Evolutionary conservation across 345 rosid species (phyloP).

Genomic region (Draba incana): DNA sequence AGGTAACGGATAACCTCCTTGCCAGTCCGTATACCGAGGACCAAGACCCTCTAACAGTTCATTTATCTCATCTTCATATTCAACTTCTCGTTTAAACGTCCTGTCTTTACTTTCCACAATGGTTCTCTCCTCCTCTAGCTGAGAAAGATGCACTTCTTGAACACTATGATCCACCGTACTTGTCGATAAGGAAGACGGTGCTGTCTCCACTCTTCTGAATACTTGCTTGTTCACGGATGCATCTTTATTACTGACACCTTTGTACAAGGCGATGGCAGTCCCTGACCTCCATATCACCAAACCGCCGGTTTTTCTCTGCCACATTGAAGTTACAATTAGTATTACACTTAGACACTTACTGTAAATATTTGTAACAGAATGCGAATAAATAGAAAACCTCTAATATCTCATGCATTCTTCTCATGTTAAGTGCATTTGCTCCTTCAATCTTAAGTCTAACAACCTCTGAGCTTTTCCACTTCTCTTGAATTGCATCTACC

Average conservation of each 20-base stretch:
- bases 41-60: slow-evolving; percentile 78
- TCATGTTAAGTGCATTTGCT: slow-evolving; percentile 86
- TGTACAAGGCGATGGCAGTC: slow-evolving; percentile 72
- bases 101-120: slow-evolving; percentile 39
- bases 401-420: slow-evolving; percentile 81
- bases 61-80: slow-evolving; percentile 81
- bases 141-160: slow-evolving; percentile 41
- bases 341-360: not conserved
- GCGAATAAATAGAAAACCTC: slow-evolving; percentile 56
- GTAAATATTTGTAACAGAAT: not conserved
- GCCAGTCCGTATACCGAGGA: slow-evolving; percentile 91
- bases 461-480: slow-evolving; percentile 78
- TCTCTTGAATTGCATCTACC: slow-evolving; percentile 71
- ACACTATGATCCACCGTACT: slow-evolving; percentile 34
- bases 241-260: slow-evolving; percentile 67
- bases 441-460: slow-evolving; percentile 89
- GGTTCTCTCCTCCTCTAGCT: slow-evolving; percentile 33
- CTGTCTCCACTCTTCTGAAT: slow-evolving; percentile 50
- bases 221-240: slow-evolving; percentile 54
- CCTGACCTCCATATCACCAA: slow-evolving; percentile 98
- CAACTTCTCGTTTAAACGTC: slow-evolving; percentile 46
- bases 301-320: slow-evolving; percentile 93
- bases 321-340: slow-evolving; percentile 19
- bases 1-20: slow-evolving; percentile 79
- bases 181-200: slow-evolving; percentile 38